Base-by-base conservation (phyloP, 495 filamentous ascomycete genomes). In the Penicillium alfredii region DNA sequence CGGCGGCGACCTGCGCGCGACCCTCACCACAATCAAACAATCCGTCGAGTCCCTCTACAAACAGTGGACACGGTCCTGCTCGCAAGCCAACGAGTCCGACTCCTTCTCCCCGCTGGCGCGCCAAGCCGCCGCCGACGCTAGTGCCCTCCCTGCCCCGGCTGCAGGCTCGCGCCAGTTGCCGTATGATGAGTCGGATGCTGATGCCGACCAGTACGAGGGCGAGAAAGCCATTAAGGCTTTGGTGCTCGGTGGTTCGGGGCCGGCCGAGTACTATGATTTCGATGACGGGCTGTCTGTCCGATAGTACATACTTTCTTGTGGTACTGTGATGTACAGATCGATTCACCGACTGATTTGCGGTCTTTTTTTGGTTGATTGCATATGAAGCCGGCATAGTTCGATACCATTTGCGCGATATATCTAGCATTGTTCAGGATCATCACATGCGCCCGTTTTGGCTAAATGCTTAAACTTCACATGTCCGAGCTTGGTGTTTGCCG, bases 151-250 rank as follows among this genome's bases (percentile, higher is more conserved):
- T 6, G 46, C 56, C 3, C 58, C 57, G 1, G 11, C 28, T 15
- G 55, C 56, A 34, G 58, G 63, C 6, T 51, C 48, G 0, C 73
- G 66, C 40, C 45, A 10, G 26, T 17, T 17, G 44, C 24, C n/a
- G 42, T n/a, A 44, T 26, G 46, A 49, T 7, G 54, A 51, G 8
- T 8, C 5, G 13, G 42, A 45, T 11, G 40, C 12, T 8, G 42
- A 39, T n/a, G 40, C 26, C 4, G 57, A 50, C 20, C 52, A 58
- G 18, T 64, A 56, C 35, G 60, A 65, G 25, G 62, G 55, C 0
- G 53, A 47, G 5, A 59, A 63, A 8, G 57, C 49, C 0, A 58
- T 66, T 40, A 59, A 60, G 40, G 55, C 51, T 27, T 55, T 59
- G 47, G 18, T 54, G 22, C 43, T 34, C 30, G 30, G 30, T 36